Conservation (phyloP, 768 basidiomycete genomes). For the Clitopilus passeckerianus region DNA sequence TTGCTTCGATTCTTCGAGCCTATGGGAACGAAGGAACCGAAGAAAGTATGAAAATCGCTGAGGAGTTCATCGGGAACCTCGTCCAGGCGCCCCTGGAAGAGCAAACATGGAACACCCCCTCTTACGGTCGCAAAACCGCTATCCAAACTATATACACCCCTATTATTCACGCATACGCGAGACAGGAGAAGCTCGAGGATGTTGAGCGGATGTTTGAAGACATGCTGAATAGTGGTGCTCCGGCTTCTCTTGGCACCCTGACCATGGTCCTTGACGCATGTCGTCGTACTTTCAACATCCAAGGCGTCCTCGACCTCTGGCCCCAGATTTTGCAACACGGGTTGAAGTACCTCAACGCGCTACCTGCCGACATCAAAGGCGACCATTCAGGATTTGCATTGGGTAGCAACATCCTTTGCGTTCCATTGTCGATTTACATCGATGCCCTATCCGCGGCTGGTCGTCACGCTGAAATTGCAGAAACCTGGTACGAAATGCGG, state of each 20-base stretch:
- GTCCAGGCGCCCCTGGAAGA: constrained; percentile 27
- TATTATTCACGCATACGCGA: constrained; percentile 49
- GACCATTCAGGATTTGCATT: constrained; percentile 13
- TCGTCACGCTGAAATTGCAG: constrained; percentile 53
- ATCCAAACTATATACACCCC: constrained; percentile 58
- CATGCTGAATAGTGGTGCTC: constrained; percentile 47
- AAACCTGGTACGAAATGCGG: constrained; percentile 63
- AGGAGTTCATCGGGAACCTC: constrained; percentile 57
- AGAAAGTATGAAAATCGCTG: constrained; percentile 54
- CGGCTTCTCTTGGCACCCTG: constrained; percentile 55
- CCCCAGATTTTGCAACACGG: constrained; percentile 60
- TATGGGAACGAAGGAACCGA: constrained; percentile 46
- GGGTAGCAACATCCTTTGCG: constrained; percentile 55
- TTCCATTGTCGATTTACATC: constrained; percentile 80
- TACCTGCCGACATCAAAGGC: constrained; percentile 8
- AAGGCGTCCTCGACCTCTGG: constrained; percentile 62
- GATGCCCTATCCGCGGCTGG: constrained; percentile 66
- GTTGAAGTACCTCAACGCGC: constrained; percentile 26
- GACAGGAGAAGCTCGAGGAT: constrained; percentile 36
- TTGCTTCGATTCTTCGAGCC: constrained; percentile 58
- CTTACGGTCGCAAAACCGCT: constrained; percentile 33
- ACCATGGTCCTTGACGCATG: constrained; percentile 70
- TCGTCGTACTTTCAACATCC: constrained; percentile 49
- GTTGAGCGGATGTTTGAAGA: constrained; percentile 54
- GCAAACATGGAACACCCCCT: constrained; percentile 31